phyloP scores from a whole-genome alignment of 345 rosid species.

The Ricinus communis region DNA sequence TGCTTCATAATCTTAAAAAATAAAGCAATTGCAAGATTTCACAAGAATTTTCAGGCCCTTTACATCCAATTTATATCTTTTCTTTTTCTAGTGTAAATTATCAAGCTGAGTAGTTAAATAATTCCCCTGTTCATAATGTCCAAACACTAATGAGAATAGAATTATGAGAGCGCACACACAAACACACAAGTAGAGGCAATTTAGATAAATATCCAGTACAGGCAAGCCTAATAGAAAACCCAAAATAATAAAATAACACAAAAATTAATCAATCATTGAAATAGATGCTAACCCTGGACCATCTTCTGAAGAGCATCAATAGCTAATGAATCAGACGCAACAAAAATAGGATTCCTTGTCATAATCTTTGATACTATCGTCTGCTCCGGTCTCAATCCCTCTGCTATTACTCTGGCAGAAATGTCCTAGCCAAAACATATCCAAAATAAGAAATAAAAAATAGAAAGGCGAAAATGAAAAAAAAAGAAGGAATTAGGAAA shows the following conservation, averaged over 20 bases:
- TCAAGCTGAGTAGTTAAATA: background rate
- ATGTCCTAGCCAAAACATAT: constrained; percentile 49
- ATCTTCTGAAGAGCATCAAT: constrained; percentile 96
- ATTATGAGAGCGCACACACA: background rate
- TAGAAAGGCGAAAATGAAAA: background rate
- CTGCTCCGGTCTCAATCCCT: constrained; percentile 88
- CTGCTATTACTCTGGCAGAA: constrained; percentile 83
- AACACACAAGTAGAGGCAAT: too few species aligned
- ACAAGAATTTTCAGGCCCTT: background rate
- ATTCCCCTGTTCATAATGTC: background rate
- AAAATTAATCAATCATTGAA: background rate
- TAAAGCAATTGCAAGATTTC: background rate
- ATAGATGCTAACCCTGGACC: constrained; percentile 69
- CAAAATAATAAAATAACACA: background rate
- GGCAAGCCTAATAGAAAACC: background rate
- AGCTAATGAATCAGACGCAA: constrained; percentile 78
- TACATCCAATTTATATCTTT: background rate
- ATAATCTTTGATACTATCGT: constrained; percentile 84
- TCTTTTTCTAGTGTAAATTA: background rate
- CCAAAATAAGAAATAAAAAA: background rate
- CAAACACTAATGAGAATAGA: background rate
- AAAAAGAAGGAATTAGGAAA: background rate
- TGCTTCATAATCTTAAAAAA: background rate
- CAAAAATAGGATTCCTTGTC: constrained; percentile 92
- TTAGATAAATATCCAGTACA: background rate